Base-by-base conservation (phyloP, 495 filamentous ascomycete species). In the Choiromyces venosus region DNA sequence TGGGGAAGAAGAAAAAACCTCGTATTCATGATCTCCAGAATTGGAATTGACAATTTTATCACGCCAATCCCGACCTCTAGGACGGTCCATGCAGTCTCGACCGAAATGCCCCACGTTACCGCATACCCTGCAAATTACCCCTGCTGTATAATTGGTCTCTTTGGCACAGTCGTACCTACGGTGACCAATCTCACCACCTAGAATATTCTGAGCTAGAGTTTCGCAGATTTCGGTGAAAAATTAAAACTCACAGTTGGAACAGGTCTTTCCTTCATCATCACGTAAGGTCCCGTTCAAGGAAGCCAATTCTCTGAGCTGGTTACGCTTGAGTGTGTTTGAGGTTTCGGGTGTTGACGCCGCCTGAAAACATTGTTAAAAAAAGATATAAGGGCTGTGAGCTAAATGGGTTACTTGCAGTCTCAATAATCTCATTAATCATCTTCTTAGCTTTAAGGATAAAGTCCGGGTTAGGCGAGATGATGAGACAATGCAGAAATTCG, bases 101-200 rank as follows among this genome's bases (percentile, higher is more conserved):
- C 91, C 93, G 91, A 97, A 94, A 80, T 97, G 93, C 1, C 93
- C 93, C 72, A 93, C 93, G 78, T 96, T 94, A 70, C 96, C 96
- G 84, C 96, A 99, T 80, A 97, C 92, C 76, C 95, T 94, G 86
- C 96, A 99, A 83, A 99, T 99, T 83, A 98, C 97, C 82, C 93
- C 97, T 78, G 96, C 93, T 36, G 96, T 98, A 84, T 91, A 98
- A 83, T 99, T 99, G 82, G 92, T 91, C 82, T 96, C 93, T 85
- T 99, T 91, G 9, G 96, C 96, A 77, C 96, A 99, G 83, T 99
- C 96, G 79, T 97, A 98, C 83, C 98, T 99, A 82, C 96, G 89
- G 83, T 99, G 96, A 71, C 96, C 96, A 74, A 99, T 98, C 87
- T 99, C 92, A 76, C 94, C 96, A 83, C 89, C 89, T 91, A 46